Evolutionary conservation across 345 rosid species (phyloP).

Genomic region (Ceriops decandra): DNA sequence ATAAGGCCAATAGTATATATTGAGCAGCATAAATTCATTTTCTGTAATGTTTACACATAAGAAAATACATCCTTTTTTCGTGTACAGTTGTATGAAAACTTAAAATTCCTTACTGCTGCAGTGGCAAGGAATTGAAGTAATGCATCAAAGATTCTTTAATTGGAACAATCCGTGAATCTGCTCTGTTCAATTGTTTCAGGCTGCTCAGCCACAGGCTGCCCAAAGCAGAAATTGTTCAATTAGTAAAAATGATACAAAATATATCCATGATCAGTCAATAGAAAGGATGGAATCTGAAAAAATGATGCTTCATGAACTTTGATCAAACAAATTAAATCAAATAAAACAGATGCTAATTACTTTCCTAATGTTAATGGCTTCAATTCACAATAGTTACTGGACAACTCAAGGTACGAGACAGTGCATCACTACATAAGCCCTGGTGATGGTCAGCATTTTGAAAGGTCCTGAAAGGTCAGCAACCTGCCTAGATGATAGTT

Average conservation of each 20-base stretch:
- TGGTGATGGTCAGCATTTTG: not conserved
- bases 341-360: not conserved
- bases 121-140: conserved; percentile 33
- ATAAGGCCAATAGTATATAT: not conserved
- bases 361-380: not conserved
- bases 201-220: conserved; percentile 53
- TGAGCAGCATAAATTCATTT: too few relatives aligned
- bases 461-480: not conserved
- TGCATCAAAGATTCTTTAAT: conserved; percentile 39
- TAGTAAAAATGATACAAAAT: conserved; percentile 7
- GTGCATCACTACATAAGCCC: not conserved
- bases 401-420: not conserved
- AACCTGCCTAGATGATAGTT: not conserved
- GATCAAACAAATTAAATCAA: not conserved
- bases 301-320: not conserved
- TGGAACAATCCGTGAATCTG: conserved; percentile 28
- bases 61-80: too few relatives aligned
- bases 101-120: conserved; percentile 21
- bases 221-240: conserved; percentile 10
- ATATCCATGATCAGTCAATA: not conserved
- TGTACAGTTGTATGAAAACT: too few relatives aligned
- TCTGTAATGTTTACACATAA: too few relatives aligned
- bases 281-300: not conserved
- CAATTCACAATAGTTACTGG: not conserved
- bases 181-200: conserved; percentile 34